phyloP scores from a whole-genome alignment of 306 rosid species.

The Astragalus glycyphyllos region DNA sequence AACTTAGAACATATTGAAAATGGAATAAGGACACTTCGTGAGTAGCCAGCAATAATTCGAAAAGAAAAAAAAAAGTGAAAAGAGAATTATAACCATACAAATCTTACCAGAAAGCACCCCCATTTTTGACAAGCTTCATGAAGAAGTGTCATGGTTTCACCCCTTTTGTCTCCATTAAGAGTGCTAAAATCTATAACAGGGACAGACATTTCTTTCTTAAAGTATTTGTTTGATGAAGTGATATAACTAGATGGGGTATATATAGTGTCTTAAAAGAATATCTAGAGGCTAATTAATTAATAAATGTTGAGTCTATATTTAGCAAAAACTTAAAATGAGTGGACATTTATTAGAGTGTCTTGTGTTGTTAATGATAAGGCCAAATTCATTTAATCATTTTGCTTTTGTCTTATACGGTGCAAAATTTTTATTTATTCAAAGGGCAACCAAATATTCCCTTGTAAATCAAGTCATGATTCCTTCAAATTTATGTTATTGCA shows the following conservation, averaged over 20 bases:
- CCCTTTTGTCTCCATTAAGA: conserved; percentile 64
- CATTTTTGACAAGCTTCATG: conserved; percentile 81
- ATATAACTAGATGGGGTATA: conserved; percentile 45
- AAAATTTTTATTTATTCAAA: conserved; percentile 3
- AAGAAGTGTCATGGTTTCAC: conserved; percentile 61
- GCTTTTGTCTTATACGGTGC: conserved; percentile 24
- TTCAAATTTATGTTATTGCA: background rate
- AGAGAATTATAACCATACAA: background rate
- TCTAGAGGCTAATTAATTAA: conserved; percentile 37
- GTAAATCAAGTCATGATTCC: conserved; percentile 42
- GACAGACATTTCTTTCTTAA: conserved; percentile 51
- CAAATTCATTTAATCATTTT: conserved; percentile 27
- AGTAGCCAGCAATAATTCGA: no score
- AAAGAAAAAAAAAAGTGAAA: background rate
- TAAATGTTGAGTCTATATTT: conserved; percentile 12
- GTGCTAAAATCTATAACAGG: conserved; percentile 78
- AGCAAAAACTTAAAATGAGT: conserved; percentile 29
- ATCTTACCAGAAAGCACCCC: conserved; percentile 72
- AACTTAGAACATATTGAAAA: background rate
- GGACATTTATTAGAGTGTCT: conserved; percentile 32
- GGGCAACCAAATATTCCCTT: conserved; percentile 48
- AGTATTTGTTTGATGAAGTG: conserved; percentile 47
- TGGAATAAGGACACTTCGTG: background rate
- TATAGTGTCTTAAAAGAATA: conserved; percentile 56
- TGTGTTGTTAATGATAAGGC: conserved; percentile 39